phyloP scores from a whole-genome alignment of 345 rosid genomes.

The Aquilaria sinensis region DNA sequence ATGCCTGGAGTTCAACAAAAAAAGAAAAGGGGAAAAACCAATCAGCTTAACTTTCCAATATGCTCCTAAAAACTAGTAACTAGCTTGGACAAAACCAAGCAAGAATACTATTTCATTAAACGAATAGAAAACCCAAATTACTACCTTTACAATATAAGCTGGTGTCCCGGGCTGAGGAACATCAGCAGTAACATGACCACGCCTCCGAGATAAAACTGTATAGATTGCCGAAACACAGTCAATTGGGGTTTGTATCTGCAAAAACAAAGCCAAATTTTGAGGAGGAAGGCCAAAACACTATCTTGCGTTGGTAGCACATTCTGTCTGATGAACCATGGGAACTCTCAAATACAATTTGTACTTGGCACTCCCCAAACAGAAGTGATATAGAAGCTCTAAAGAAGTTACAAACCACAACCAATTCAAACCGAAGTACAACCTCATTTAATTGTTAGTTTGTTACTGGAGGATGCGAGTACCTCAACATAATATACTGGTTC shows the following conservation, averaged over 20 bases:
- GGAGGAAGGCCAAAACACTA: background rate
- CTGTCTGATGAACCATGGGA: background rate
- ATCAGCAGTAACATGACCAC: slow-evolving; percentile 97
- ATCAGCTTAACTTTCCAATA: too few relatives aligned
- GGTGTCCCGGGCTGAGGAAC: slow-evolving; percentile 99
- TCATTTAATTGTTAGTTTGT: background rate
- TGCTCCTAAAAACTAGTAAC: too few relatives aligned
- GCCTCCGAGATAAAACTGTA: slow-evolving; percentile 86
- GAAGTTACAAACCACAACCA: background rate
- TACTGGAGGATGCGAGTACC: slow-evolving; percentile 32
- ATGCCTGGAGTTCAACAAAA: slow-evolving; percentile 40
- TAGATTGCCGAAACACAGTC: slow-evolving; percentile 95
- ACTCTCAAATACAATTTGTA: background rate
- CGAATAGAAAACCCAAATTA: slow-evolving; percentile 5
- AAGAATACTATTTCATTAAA: background rate
- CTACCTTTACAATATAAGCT: slow-evolving; percentile 88
- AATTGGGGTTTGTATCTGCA: slow-evolving; percentile 95
- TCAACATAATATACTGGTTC: slow-evolving; percentile 99
- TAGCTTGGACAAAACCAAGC: background rate
- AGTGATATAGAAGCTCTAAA: background rate
- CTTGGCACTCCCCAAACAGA: background rate
- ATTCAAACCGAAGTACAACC: background rate
- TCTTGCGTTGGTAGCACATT: background rate
- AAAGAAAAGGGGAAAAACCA: too few relatives aligned
- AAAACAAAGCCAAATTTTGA: slow-evolving; percentile 9